Evolutionary conservation across 257 asterid genomes (phyloP), one percentile per base, ranked within the genome.

Genomic region (Fraxinus excelsior): DNA sequence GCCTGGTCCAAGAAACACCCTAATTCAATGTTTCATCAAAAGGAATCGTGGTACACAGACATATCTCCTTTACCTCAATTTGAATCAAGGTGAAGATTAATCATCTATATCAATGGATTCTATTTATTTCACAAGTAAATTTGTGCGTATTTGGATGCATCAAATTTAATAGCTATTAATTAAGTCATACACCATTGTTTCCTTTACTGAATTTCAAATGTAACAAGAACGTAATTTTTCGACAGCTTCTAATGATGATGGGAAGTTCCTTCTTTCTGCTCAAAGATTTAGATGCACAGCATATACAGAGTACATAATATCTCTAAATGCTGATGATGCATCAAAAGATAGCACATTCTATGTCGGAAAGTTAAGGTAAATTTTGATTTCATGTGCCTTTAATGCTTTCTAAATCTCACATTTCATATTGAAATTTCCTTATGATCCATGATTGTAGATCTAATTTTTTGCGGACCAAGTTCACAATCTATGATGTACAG

Each of bases 391-490:
- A 42, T 7, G 13, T 51, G 74, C 67, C 68, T 70, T 8, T 74
- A 12, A 58, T 72, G 4, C 14, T 65, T 31, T 32, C 51, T 11
- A 42, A 38, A 5, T 67, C 38, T 37, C 66, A 37, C 2, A 56
- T 56, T 81, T 26, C 58, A 19, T 42, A 18, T 46, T 70, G 42
- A 81, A 71, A 56, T 28, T 56, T 67, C 29, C 37, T 53, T 14
- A 7, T 70, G 71, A 53, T 66, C 64, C 74, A 77, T 74, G 40
- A 67, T 80, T 70, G 64, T 90, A 95, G 99, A 87, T 93, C 99
- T 74, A 95, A 95, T 89, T 90, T 95, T 78, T 85, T 95, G 81
- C 96, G 99, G 40, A 95, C 99, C 75, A 95, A 93, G 88, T 95
- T 95, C 86, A 87, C 95, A 31, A 80, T 93, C 82, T 95, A 87